phyloP scores from a whole-genome alignment of 345 rosid species.

The Eucalyptus polyanthemos region DNA sequence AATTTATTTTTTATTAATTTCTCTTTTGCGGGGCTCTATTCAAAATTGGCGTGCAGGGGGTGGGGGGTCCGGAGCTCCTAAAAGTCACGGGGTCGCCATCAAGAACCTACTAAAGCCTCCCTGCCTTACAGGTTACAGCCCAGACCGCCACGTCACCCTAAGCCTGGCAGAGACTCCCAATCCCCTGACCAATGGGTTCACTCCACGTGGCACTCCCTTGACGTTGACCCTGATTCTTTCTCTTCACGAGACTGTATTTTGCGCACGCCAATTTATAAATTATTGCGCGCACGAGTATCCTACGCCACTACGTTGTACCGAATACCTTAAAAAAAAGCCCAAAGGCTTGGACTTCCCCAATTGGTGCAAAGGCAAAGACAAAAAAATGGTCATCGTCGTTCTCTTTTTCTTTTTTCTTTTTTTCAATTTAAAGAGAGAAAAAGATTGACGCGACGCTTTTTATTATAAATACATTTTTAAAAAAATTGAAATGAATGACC shows the following conservation, averaged over 20 bases:
- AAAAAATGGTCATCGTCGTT: not conserved
- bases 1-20: not conserved
- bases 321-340: not conserved
- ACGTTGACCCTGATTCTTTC: not conserved
- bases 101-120: not conserved
- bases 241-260: not conserved
- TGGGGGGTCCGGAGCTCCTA: not conserved
- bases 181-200: not conserved
- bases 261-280: not conserved
- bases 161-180: not conserved
- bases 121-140: not conserved
- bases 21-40: not conserved
- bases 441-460: not conserved
- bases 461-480: accelerated
- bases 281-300: not conserved
- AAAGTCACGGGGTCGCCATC: not conserved
- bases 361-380: not conserved
- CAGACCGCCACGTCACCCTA: not conserved
- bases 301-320: not conserved
- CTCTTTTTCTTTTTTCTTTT: not conserved
- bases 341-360: not conserved
- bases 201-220: not conserved
- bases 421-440: not conserved
- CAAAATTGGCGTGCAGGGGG: not conserved
- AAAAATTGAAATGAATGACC: not conserved